Evolutionary conservation across 345 rosid genomes (phyloP).

Genomic region (Rhodamnia argentea): DNA sequence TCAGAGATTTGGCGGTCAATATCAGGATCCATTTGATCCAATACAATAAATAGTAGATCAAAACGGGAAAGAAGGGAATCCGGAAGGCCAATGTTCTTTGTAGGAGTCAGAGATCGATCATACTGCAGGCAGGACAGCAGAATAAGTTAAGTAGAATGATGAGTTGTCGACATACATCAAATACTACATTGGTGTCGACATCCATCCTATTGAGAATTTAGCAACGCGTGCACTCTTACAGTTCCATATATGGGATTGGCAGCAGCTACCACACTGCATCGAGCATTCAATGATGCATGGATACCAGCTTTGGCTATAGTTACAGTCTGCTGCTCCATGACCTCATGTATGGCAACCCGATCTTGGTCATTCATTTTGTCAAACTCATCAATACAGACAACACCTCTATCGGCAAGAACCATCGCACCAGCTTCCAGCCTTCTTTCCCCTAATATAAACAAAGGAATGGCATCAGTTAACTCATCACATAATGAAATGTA

Average conservation of each 20-base stretch:
- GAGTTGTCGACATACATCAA: neutral
- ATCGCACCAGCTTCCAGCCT: slow-evolving; percentile 99
- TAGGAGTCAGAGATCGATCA: slow-evolving; percentile 95
- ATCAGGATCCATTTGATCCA: slow-evolving; percentile 99
- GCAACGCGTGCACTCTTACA: slow-evolving; percentile 31
- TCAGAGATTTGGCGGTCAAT: slow-evolving; percentile 83
- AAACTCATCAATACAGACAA: slow-evolving; percentile 96
- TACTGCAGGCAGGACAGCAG: slow-evolving; percentile 42
- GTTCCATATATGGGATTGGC: slow-evolving; percentile 99
- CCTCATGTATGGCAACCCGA: slow-evolving; percentile 98
- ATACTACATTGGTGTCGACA: neutral
- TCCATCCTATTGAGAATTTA: neutral
- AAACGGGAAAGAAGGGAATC: slow-evolving; percentile 99
- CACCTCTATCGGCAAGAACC: slow-evolving; percentile 98
- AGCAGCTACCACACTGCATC: slow-evolving; percentile 98
- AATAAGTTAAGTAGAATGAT: neutral
- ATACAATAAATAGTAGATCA: slow-evolving; percentile 83
- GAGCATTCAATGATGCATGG: slow-evolving; percentile 95
- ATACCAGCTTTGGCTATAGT: slow-evolving; percentile 99
- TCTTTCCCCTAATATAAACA: slow-evolving; percentile 68
- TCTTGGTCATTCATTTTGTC: slow-evolving; percentile 99
- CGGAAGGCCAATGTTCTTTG: slow-evolving; percentile 99
- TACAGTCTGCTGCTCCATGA: slow-evolving; percentile 99
- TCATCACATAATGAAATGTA: neutral
- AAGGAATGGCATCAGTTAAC: neutral